These are phyloP conservation scores for Hippophae rhamnoides DNA, from an alignment of 306 rosid genomes.

Conservation along the genomic window DNA sequence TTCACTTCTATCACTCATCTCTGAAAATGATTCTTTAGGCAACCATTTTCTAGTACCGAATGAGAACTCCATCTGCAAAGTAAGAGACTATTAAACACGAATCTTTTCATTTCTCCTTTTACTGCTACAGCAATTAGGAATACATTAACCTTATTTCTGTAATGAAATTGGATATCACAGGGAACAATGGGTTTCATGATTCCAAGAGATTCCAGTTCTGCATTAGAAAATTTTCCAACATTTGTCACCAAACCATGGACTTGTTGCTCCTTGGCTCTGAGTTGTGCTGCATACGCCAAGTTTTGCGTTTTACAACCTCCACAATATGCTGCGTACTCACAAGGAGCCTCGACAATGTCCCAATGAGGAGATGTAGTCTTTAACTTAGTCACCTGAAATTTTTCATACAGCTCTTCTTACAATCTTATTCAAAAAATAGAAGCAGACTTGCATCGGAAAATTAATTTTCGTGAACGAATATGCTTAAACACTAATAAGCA, in stretches of 20 bases:
- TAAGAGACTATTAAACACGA: constrained; percentile 12
- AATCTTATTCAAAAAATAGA: too few relatives aligned
- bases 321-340: constrained; percentile 77
- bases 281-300: constrained; percentile 69
- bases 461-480: too few relatives aligned
- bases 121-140: not conserved
- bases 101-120: not conserved
- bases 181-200: constrained; percentile 69
- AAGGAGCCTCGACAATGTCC: constrained; percentile 78
- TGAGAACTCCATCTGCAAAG: constrained; percentile 87
- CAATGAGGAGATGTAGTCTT: constrained; percentile 69
- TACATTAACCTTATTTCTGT: constrained; percentile 77
- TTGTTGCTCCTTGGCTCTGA: constrained; percentile 80
- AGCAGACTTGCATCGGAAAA: too few relatives aligned
- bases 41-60: constrained; percentile 74
- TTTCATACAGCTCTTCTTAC: not conserved
- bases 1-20: constrained; percentile 31
- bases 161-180: constrained; percentile 81
- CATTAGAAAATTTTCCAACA: constrained; percentile 52
- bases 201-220: constrained; percentile 37
- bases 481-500: too few relatives aligned
- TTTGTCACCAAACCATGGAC: constrained; percentile 63
- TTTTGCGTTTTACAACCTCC: constrained; percentile 93
- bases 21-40: constrained; percentile 46
- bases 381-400: constrained; percentile 60